Percentiles rank a stretch among this genome's conserved stretches.
phyloP scores from a whole-genome alignment of 208 protist genomes.

The Porcisia deanei region DNA sequence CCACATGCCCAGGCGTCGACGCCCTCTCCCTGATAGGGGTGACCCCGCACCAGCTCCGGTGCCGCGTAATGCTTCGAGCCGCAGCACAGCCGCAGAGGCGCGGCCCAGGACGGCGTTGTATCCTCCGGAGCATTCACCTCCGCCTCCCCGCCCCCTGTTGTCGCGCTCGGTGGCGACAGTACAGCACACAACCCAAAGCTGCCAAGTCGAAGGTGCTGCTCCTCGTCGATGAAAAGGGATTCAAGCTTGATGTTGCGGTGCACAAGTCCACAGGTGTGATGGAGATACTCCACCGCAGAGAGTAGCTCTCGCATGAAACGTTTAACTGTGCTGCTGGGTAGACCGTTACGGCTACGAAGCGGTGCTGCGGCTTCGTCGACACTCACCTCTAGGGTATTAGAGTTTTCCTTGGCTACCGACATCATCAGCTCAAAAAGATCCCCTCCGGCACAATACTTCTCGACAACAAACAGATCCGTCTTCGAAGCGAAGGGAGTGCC shows the following conservation, averaged over 20 bases:
- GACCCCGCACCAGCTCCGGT: conserved; percentile 89
- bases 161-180: conserved; percentile 16
- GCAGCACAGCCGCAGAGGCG: conserved; percentile 63
- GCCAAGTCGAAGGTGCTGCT: conserved; percentile 49
- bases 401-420: conserved; percentile 7
- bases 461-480: conserved; percentile 62
- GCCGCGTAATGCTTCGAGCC: conserved; percentile 91
- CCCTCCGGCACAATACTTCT: conserved; percentile 58
- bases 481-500: conserved; percentile 44
- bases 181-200: conserved; percentile 64
- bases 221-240: conserved; percentile 56
- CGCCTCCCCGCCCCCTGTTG: not conserved
- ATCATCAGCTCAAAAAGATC: conserved; percentile 63
- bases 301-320: conserved; percentile 56
- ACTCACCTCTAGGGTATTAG: not conserved
- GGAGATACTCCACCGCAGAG: conserved; percentile 51
- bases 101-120: conserved; percentile 7
- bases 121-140: not conserved
- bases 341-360: not conserved
- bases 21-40: conserved; percentile 85
- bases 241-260: conserved; percentile 87
- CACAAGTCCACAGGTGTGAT: conserved; percentile 49
- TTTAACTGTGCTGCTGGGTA: conserved; percentile 34
- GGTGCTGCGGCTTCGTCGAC: not conserved
- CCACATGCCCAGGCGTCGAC: conserved; percentile 97